Percentiles rank a stretch among this genome's conserved stretches.
These are phyloP conservation scores for Pochonia chlamydosporia DNA, from an alignment of 2,329 filamentous ascomycete genomes.

Conservation along the genomic window DNA sequence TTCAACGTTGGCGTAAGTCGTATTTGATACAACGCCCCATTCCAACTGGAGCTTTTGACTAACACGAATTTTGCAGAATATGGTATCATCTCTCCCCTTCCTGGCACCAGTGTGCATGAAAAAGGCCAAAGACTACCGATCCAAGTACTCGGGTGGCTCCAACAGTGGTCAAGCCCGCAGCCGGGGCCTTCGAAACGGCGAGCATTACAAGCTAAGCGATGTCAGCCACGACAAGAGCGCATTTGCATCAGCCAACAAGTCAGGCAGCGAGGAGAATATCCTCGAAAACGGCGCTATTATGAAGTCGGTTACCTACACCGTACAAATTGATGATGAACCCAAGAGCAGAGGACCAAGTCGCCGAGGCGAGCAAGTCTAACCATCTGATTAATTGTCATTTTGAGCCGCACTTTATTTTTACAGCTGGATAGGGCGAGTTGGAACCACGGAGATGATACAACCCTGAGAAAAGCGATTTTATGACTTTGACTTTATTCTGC, in stretches of 20 bases:
- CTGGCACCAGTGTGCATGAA: conserved; percentile 36
- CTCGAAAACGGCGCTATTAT: conserved; percentile 28
- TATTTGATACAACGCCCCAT: not conserved
- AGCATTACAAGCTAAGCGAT: conserved; percentile 33
- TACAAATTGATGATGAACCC: conserved; percentile 27
- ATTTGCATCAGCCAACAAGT: conserved; percentile 20
- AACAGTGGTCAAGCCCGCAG: conserved; percentile 18
- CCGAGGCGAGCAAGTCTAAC: conserved; percentile 6
- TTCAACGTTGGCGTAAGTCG: conserved; percentile 48
- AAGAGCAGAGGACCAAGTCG: not conserved
- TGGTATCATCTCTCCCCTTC: conserved; percentile 41
- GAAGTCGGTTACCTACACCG: conserved; percentile 37
- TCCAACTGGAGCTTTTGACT: not conserved
- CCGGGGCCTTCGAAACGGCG: conserved; percentile 18
- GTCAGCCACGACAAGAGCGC: conserved; percentile 25
- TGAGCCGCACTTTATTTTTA: not conserved
- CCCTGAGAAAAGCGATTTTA: too few relatives aligned
- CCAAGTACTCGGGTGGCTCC: conserved; percentile 29
- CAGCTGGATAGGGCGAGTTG: not conserved
- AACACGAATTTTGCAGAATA: conserved; percentile 26
- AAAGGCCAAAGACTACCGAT: conserved; percentile 36
- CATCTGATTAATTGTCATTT: not conserved
- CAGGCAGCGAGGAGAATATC: conserved; percentile 34
- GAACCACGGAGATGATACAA: not conserved
- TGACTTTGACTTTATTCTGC: too few relatives aligned